Base-by-base conservation (phyloP, 2,329 filamentous ascomycete genomes). In the Knoxdaviesia proteae region DNA sequence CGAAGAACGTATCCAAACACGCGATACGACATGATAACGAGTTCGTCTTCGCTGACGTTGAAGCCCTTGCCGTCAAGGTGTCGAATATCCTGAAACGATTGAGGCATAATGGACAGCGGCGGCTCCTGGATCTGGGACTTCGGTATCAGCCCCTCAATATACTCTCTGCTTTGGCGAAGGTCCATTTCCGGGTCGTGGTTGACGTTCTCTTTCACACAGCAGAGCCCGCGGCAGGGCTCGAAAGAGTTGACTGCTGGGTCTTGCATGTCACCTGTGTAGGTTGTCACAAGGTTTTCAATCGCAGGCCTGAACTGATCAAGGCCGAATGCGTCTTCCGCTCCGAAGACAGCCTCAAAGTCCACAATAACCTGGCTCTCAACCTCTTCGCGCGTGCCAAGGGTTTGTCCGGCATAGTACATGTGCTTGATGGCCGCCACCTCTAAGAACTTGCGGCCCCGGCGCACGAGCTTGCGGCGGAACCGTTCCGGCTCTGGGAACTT, bases 1-100 rank as follows among this genome's bases (percentile, higher is more conserved):
- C 57, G 50, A 2, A 61, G 43, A 1, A 58, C 47, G 32, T 57
- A 61, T 0, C 51, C 58, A 45, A 56, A 58, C 1, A 59, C 55
- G 0, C 55, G 47, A n/a, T 54, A 50, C 1, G 51, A 49, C 51
- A 60, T 57, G 32, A 60, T 52, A 0, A 56, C 10, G 0, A 52
- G 36, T 32, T 58, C 54, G 11, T 52, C 50, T 1, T 55, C 50
- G 2, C 40, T 43, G 5, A 49, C 30, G 20, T 38, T 9, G 9
- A 38, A 30, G 4, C 5, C 7, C 5, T 30, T 38, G 36, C n/a
- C 29, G 20, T 30, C 31, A 11, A 8, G 36, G 20, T 20, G 20
- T 11, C 8, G 36, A 9, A 30, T 38, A 30, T 8, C 20, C 20
- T 6, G 31, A 29, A 30, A 38, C 29, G 7, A 30, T 38, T 5